Evolutionary conservation across 2,329 filamentous ascomycete genomes (phyloP).

Genomic region (Fusarium sp.): DNA sequence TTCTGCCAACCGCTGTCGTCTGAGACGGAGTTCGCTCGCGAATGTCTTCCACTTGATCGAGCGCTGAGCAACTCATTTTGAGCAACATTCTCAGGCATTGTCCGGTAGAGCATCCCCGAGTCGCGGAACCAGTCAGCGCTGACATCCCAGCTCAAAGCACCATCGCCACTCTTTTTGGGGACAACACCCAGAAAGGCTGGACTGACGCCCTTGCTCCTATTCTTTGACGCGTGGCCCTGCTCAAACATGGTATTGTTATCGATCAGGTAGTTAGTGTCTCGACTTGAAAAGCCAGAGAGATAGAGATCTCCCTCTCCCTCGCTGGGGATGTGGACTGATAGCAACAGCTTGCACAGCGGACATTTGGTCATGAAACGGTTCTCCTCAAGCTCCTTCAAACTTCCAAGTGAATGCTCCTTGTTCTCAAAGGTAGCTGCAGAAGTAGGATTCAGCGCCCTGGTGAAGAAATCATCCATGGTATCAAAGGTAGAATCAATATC

Average conservation of each 20-base stretch:
- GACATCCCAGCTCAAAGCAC: constrained; percentile 47
- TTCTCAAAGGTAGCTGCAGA: constrained; percentile 49
- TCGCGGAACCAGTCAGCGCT: constrained; percentile 49
- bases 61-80: constrained; percentile 44
- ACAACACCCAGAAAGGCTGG: constrained; percentile 50
- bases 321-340: constrained; percentile 49
- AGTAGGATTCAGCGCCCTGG: constrained; percentile 44
- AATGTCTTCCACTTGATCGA: constrained; percentile 30
- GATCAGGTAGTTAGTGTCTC: constrained; percentile 51
- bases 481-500: constrained; percentile 50
- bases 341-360: constrained; percentile 51
- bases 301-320: constrained; percentile 46
- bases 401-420: constrained; percentile 47
- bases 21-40: constrained; percentile 35
- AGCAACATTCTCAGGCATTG: constrained; percentile 41
- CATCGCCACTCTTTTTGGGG: constrained; percentile 47
- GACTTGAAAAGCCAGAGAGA: constrained; percentile 50
- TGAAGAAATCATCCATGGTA: constrained; percentile 48
- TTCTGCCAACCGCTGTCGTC: constrained; percentile 44
- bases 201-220: constrained; percentile 45
- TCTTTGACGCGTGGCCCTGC: constrained; percentile 46
- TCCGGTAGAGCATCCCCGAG: constrained; percentile 50
- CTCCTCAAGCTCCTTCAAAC: constrained; percentile 47
- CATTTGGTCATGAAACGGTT: constrained; percentile 50
- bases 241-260: constrained; percentile 49